Conservation (phyloP, 495 filamentous ascomycete genomes). For the Sordaria brevicollis region DNA sequence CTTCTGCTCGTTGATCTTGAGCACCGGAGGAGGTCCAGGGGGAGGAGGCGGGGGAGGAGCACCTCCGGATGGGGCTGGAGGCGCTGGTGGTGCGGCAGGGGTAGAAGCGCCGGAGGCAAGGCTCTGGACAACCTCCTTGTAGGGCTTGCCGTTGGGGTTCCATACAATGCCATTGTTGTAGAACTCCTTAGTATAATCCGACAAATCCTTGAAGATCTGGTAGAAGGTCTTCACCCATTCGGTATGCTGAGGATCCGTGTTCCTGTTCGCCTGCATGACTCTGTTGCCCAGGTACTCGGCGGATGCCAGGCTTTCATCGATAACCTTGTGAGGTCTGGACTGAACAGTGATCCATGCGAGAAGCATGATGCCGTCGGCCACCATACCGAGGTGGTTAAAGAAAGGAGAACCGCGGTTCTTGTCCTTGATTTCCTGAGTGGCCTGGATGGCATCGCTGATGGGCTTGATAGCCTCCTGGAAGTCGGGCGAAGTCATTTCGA, state of each 20-base stretch:
- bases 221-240: conserved; percentile 86
- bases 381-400: conserved; percentile 70
- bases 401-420: conserved; percentile 58
- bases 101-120: conserved; percentile 26
- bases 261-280: conserved; percentile 75
- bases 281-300: conserved; percentile 89
- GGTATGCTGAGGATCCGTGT: conserved; percentile 64
- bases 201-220: conserved; percentile 69
- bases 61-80: conserved; percentile 34
- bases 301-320: conserved; percentile 64
- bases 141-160: conserved; percentile 74
- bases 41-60: conserved; percentile 65
- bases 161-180: conserved; percentile 72
- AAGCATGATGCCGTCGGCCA: conserved; percentile 79
- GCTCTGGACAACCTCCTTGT: conserved; percentile 52
- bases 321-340: conserved; percentile 67
- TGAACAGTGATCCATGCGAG: conserved; percentile 80
- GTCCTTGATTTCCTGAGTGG: conserved; percentile 68
- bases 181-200: conserved; percentile 70
- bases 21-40: conserved; percentile 44
- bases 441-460: conserved; percentile 66
- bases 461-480: conserved; percentile 56
- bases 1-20: conserved; percentile 38
- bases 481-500: conserved; percentile 54
- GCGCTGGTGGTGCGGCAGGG: conserved; percentile 1